These are phyloP conservation scores for Microcera coccophila DNA, from an alignment of 2,329 filamentous ascomycete species.

Conservation along the genomic window DNA sequence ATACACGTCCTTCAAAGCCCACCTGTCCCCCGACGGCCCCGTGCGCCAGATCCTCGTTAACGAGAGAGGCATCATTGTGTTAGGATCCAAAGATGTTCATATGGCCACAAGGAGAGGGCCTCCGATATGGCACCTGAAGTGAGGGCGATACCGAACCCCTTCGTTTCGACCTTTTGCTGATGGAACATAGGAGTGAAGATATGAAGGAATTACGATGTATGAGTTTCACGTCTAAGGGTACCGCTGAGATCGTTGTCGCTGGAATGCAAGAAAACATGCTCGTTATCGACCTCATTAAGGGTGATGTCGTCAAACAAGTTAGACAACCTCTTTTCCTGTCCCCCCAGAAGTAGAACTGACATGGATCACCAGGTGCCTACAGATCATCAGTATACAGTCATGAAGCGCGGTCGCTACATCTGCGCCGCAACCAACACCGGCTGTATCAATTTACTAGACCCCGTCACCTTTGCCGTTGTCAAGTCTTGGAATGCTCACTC, in stretches of 20 bases:
- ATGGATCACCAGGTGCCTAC: constrained; percentile 56
- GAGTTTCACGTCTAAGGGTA: constrained; percentile 87
- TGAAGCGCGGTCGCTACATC: constrained; percentile 87
- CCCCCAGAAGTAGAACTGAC: constrained; percentile 20
- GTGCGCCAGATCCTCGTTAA: constrained; percentile 89
- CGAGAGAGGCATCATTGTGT: constrained; percentile 82
- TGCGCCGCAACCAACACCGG: constrained; percentile 85
- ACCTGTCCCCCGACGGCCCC: constrained; percentile 66
- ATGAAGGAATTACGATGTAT: constrained; percentile 91
- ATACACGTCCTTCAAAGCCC: constrained; percentile 87
- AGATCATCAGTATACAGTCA: constrained; percentile 77
- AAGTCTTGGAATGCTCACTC: constrained; percentile 90
- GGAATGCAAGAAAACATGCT: constrained; percentile 86
- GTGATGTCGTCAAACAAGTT: constrained; percentile 65
- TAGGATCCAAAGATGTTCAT: constrained; percentile 80
- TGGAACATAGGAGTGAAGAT: constrained; percentile 54
- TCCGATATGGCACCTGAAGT: constrained; percentile 84
- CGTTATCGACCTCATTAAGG: constrained; percentile 65
- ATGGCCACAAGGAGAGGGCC: constrained; percentile 80
- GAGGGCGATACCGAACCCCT: constrained; percentile 28
- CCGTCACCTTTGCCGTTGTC: constrained; percentile 69
- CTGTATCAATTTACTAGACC: constrained; percentile 80
- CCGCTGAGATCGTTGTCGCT: constrained; percentile 78
- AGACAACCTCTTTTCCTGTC: neutral
- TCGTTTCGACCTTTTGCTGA: constrained; percentile 15